A percentile compares a stretch with the other conserved stretches of the same genome.
Conservation (phyloP, 2,329 filamentous ascomycete species). For the Microdochium bolleyi region DNA sequence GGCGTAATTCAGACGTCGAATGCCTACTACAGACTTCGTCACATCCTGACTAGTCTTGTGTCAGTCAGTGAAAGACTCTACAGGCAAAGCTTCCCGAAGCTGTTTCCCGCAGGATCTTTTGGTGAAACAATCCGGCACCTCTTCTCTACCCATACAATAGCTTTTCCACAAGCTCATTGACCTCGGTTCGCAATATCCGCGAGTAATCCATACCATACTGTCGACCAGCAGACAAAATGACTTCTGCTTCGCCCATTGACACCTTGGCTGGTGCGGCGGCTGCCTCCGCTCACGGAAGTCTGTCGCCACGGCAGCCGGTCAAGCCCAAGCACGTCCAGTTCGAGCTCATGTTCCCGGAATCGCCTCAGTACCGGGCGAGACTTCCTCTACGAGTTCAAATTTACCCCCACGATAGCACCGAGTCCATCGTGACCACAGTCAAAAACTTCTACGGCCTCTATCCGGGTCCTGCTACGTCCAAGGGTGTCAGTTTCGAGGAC, state of each 20-base stretch:
- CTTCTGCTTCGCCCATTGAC: slow-evolving; percentile 37
- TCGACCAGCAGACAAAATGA: slow-evolving; percentile 26
- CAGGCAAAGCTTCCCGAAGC: too few relatives aligned
- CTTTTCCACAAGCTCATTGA: too few relatives aligned
- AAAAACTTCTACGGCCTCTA: slow-evolving; percentile 99
- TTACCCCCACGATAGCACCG: slow-evolving; percentile 89
- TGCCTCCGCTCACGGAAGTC: slow-evolving; percentile 30
- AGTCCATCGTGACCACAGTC: slow-evolving; percentile 95
- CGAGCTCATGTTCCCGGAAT: slow-evolving; percentile 63
- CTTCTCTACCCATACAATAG: too few relatives aligned
- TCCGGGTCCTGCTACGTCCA: slow-evolving; percentile 58
- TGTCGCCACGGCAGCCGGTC: slow-evolving; percentile 37
- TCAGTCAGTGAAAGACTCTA: too few relatives aligned
- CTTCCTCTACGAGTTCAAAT: slow-evolving; percentile 86
- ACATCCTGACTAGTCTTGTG: too few relatives aligned
- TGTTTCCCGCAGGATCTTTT: too few relatives aligned
- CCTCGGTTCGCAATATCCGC: too few relatives aligned
- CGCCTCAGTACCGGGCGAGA: slow-evolving; percentile 62
- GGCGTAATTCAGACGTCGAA: too few relatives aligned
- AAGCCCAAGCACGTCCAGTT: slow-evolving; percentile 71
- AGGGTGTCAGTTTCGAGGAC: slow-evolving; percentile 93
- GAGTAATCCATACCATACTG: slow-evolving; percentile 1
- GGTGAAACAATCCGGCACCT: too few relatives aligned
- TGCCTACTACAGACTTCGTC: too few relatives aligned
- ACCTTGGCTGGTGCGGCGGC: slow-evolving; percentile 21